Conservation (phyloP, 106 monocot species). For the Dendrobium nobile region DNA sequence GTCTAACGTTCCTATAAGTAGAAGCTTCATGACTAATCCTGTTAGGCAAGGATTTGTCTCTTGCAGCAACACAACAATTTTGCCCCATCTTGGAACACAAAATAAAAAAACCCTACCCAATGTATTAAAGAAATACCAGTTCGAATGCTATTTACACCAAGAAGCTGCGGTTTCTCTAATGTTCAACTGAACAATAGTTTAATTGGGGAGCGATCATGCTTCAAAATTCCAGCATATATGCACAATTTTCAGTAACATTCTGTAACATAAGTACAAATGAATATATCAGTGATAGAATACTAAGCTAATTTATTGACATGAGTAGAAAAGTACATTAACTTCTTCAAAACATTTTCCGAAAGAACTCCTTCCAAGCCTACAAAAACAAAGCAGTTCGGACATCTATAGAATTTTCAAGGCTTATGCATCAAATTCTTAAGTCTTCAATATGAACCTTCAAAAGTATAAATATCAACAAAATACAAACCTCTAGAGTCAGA, state of each 20-base stretch:
- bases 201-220: not conserved
- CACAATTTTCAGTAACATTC: not conserved
- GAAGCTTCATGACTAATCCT: slow-evolving; percentile 34
- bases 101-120: not conserved
- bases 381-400: not conserved
- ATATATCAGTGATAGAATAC: not conserved
- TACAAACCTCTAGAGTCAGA: not conserved
- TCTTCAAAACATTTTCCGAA: not conserved
- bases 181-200: too few relatives aligned
- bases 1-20: slow-evolving; percentile 47
- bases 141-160: slow-evolving; percentile 6
- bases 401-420: too few relatives aligned
- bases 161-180: not conserved
- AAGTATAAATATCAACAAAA: not conserved
- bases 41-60: slow-evolving; percentile 28
- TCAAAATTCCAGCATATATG: not conserved
- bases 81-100: slow-evolving; percentile 55
- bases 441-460: too few relatives aligned
- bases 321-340: not conserved
- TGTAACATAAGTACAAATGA: not conserved
- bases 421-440: too few relatives aligned
- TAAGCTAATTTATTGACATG: not conserved
- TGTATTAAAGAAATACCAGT: not conserved
- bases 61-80: slow-evolving; percentile 74
- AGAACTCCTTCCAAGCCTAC: not conserved